Conservation (phyloP, 177 flowering plant species). For the Telopea speciosissima region DNA sequence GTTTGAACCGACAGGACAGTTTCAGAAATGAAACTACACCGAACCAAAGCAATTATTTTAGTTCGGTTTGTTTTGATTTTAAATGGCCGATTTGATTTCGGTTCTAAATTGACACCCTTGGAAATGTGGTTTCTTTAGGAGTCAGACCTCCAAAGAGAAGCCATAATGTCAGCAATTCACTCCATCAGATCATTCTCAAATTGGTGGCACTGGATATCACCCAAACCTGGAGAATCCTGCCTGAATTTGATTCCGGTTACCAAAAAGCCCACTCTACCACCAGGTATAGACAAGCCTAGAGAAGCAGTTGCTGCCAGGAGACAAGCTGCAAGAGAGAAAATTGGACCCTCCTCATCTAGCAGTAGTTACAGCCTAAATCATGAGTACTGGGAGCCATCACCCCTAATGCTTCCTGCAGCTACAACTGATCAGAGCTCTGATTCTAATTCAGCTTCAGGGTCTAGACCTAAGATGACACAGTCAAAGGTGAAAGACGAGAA, state of each 20-base stretch:
- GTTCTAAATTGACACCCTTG: too few relatives aligned
- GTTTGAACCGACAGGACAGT: too few relatives aligned
- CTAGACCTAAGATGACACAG: slow-evolving; percentile 6
- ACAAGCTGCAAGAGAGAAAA: slow-evolving; percentile 21
- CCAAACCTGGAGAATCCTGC: slow-evolving; percentile 18
- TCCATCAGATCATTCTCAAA: slow-evolving; percentile 73
- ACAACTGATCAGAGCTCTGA: neutral
- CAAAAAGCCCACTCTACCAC: slow-evolving; percentile 22
- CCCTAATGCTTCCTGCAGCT: slow-evolving; percentile 29
- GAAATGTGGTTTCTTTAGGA: slow-evolving; percentile 31
- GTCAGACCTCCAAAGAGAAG: slow-evolving; percentile 39
- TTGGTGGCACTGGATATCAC: slow-evolving; percentile 67
- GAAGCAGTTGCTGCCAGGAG: slow-evolving; percentile 60
- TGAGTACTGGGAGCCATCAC: slow-evolving; percentile 59
- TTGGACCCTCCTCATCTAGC: neutral
- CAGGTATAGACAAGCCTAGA: slow-evolving; percentile 44
- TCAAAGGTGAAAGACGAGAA: neutral
- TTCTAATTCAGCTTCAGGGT: slow-evolving; percentile 9
- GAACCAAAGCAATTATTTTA: too few relatives aligned
- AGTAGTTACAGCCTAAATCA: slow-evolving; percentile 12
- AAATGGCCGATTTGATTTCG: too few relatives aligned
- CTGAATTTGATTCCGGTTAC: slow-evolving; percentile 15
- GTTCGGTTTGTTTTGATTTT: too few relatives aligned
- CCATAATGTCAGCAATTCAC: slow-evolving; percentile 54
- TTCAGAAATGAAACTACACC: too few relatives aligned